Evolutionary conservation across 495 filamentous ascomycete species (phyloP).

Genomic region (Hypoxylon fragiforme): DNA sequence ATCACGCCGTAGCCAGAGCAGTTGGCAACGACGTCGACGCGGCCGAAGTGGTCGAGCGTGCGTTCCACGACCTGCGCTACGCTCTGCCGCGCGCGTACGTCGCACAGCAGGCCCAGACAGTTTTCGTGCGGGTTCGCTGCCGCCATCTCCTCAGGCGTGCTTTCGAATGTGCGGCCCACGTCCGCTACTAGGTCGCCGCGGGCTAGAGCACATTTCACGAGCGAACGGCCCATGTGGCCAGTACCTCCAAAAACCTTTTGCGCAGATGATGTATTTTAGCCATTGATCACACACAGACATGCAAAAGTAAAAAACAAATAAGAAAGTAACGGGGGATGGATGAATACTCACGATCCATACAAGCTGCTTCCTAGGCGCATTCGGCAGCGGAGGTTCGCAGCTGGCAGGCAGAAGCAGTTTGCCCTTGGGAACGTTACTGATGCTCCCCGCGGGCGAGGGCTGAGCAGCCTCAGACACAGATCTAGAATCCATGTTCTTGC

Average conservation of each 20-base stretch:
- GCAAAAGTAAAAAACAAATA: background rate
- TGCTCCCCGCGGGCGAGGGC: conserved; percentile 32
- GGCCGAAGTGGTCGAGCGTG: conserved; percentile 73
- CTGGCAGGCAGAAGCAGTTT: conserved; percentile 68
- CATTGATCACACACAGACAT: background rate
- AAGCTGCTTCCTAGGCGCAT: conserved; percentile 69
- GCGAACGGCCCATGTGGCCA: conserved; percentile 91
- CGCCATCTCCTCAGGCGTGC: conserved; percentile 71
- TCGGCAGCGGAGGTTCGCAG: conserved; percentile 76
- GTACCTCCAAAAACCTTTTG: conserved; percentile 86
- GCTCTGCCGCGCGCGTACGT: conserved; percentile 81
- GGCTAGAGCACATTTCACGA: conserved; percentile 78
- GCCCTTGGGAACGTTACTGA: conserved; percentile 24
- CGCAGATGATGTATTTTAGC: background rate
- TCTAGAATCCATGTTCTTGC: conserved; percentile 39
- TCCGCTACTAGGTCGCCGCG: conserved; percentile 86
- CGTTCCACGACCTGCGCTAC: conserved; percentile 70
- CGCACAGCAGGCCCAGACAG: conserved; percentile 81
- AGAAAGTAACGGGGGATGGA: background rate
- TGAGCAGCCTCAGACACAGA: conserved; percentile 32
- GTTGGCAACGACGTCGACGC: conserved; percentile 87
- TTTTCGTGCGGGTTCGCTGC: conserved; percentile 60
- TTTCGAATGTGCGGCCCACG: conserved; percentile 83
- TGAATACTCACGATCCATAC: conserved; percentile 74
- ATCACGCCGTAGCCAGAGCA: conserved; percentile 93